Evolutionary conservation across 2,329 filamentous ascomycete genomes (phyloP), one percentile per base, ranked within the genome.

Genomic region (Fusarium paranaense): DNA sequence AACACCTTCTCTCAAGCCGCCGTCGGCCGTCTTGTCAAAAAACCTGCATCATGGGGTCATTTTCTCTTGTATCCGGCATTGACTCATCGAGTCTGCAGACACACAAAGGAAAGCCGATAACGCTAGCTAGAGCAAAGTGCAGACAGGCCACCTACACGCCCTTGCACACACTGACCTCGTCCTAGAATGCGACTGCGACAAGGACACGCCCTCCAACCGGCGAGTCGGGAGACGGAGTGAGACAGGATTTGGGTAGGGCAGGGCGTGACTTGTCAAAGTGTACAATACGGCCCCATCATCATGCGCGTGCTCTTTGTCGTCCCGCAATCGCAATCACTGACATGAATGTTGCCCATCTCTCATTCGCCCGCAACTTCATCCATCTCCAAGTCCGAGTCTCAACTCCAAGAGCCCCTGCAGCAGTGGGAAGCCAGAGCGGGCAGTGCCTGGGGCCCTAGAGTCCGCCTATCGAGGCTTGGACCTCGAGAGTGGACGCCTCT

Each of bases 391-490:
- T 30, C 62, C 50, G 40, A 64, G 30, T 58, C 57, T 57, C 30
- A 14, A 52, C 37, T 40, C 32, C 8, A 35, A 30, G 10, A 32
- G 35, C 38, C 57, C 37, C 60, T 71, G 72, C 72, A 73, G 67
- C 22, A 47, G 42, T 42, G 66, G 64, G 71, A 70, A 62, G 38
- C 59, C 52, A 35, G 30, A 66, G 59, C 20, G 57, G 71, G 73
- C 75, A 72, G 75, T 76, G 75, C 62, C 30, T 42, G 40, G 27
- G 33, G 25, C 35, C 52, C 32, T 22, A 6, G 47, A 57, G 64
- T 64, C 58, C 57, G 74, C 64, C 64, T 42, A 65, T 75, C 54
- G 76, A 75, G 76, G 76, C 76, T 78, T 78, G 74, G 76, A 56
- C 56, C 30, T 25, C 18, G 14, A 59, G 14, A 47, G 54, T 65